Evolutionary conservation across 306 rosid species (phyloP), one percentile per base, ranked within the genome.

Genomic region (Prunus mira): DNA sequence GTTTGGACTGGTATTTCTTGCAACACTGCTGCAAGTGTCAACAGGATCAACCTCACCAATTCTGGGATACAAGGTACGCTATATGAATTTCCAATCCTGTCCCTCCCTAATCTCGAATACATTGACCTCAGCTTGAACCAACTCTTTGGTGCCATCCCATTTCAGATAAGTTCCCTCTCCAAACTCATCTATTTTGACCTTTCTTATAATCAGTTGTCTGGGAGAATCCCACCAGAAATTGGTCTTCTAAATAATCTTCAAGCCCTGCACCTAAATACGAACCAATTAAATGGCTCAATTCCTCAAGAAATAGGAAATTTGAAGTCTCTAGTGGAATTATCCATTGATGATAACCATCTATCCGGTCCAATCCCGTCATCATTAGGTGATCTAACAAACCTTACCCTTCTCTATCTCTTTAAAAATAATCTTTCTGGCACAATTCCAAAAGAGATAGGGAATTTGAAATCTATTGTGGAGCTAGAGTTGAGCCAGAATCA

Each of bases 41-140:
- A 17, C 27, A 18, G 55, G 12, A 55, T 82, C 14, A 66, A 82
- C 74, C 78, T 82, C 18, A 51, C 47, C n/a, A 12, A 19, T 13
- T 82, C 81, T 30, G 41, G 71, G 15, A 45, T 77, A n/a, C 72
- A 49, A 58, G 85, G 85, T 24, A 77, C 79, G 3, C 84, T 81
- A 25, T 57, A 76, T 4, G 25, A 69, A 34, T 52, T 80, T 61
- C 5, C 80, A 8, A 75, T 80, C 61, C 54, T 25, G 12, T 75
- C 76, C 2, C 63, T 75, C 3, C 76, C 58, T 17, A 80, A 75
- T 54, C 63, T 80, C 15, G 14, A 65, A 75, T 38, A 27, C 69
- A 9, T 80, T 34, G 79, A 80, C 4, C 81, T 81, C 9, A 81
- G 74, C 72, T 51, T 4, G 4, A 81, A 81, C 20, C 6, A 9